These are phyloP conservation scores for Salinomyces thailandicus DNA, from an alignment of 2,329 filamentous ascomycete species.

Conservation along the genomic window DNA sequence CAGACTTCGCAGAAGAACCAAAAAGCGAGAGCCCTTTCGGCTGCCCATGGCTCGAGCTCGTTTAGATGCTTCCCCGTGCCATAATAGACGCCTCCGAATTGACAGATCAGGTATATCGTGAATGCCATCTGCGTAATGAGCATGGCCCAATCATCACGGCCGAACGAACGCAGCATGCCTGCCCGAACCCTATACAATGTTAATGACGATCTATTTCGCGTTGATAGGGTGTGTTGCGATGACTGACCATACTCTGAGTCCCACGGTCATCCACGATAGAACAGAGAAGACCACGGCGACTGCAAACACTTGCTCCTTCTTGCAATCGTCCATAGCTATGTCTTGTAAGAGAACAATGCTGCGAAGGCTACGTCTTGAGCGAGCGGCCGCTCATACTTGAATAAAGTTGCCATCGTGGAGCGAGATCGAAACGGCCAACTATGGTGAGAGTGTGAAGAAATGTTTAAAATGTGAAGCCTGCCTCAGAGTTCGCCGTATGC, in stretches of 20 bases:
- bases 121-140: constrained; percentile 29
- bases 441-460: too few relatives aligned
- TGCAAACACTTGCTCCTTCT: not conserved
- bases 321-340: too few relatives aligned
- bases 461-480: too few relatives aligned
- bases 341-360: too few relatives aligned
- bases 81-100: constrained; percentile 30
- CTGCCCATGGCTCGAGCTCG: constrained; percentile 20
- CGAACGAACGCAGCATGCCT: constrained; percentile 28
- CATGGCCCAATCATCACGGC: constrained; percentile 34
- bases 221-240: too few relatives aligned
- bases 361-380: too few relatives aligned
- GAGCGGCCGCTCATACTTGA: too few relatives aligned
- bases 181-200: constrained; percentile 21
- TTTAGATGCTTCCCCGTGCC: constrained; percentile 30
- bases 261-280: constrained; percentile 29
- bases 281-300: constrained; percentile 28
- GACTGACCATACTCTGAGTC: constrained; percentile 25
- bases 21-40: constrained; percentile 24
- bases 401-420: too few relatives aligned
- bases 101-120: constrained; percentile 31
- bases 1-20: constrained; percentile 50
- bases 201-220: not conserved
- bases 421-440: too few relatives aligned
- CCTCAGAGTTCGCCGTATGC: too few relatives aligned